Conservation (phyloP, 2,329 filamentous ascomycete species). For the Alternaria gansuensis region DNA sequence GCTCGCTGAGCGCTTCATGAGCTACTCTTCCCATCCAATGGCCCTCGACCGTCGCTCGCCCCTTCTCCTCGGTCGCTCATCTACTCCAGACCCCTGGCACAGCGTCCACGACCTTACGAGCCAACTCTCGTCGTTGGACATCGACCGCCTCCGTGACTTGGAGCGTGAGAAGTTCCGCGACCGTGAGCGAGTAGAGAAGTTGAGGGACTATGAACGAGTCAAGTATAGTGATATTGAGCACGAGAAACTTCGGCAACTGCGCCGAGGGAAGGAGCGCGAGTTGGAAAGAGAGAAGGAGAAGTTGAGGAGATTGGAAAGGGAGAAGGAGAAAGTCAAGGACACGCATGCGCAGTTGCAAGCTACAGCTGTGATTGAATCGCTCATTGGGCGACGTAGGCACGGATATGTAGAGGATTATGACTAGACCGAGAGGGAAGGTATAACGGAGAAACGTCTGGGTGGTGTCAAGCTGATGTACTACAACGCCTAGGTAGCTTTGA, state of each 20-base stretch:
- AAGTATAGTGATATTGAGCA: slow-evolving; percentile 3
- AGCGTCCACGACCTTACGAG: neutral
- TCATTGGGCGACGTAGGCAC: neutral
- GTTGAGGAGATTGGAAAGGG: slow-evolving; percentile 4
- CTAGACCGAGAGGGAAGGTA: neutral
- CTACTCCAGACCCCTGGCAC: neutral
- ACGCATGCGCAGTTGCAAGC: slow-evolving; percentile 9
- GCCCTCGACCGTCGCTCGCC: neutral
- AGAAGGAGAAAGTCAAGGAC: slow-evolving; percentile 10
- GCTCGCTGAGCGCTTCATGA: neutral
- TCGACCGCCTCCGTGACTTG: neutral
- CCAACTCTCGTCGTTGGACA: neutral
- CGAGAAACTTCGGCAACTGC: neutral
- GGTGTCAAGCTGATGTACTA: neutral
- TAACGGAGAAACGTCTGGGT: neutral
- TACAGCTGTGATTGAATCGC: slow-evolving; percentile 7
- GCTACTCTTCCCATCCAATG: neutral
- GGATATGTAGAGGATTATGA: neutral
- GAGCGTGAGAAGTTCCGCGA: neutral
- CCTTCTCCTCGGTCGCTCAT: neutral
- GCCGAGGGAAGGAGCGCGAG: slow-evolving; percentile 3
- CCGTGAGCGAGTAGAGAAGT: neutral
- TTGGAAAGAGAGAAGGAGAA: slow-evolving; percentile 14
- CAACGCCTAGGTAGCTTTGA: neutral
- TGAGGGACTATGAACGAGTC: neutral